Percentiles rank a stretch among this genome's conserved stretches.
These are phyloP conservation scores for Phytophthora tubulina DNA, from an alignment of 352 stramenopile genomes.

Conservation along the genomic window DNA sequence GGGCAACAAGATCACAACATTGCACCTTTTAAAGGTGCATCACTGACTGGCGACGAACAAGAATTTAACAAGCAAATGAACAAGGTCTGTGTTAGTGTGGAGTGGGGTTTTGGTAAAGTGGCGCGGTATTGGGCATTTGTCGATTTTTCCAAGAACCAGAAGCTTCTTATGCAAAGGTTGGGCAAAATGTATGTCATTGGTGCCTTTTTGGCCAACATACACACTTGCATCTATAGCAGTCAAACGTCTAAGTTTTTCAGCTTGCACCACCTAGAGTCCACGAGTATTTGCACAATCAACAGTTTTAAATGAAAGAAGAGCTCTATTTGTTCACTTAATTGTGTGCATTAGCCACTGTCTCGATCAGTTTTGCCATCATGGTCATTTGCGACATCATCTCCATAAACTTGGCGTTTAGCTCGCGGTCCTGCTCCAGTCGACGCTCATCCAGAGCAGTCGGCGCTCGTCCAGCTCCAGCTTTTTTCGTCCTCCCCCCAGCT, in stretches of 20 bases:
- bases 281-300: neutral
- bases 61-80: conserved; percentile 18
- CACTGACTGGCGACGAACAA: conserved; percentile 8
- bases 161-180: neutral
- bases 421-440: neutral
- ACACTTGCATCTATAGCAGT: neutral
- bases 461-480: neutral
- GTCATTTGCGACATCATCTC: neutral
- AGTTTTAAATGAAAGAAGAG: no score
- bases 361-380: neutral
- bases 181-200: conserved; percentile 5
- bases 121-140: conserved; percentile 1
- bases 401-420: neutral
- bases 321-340: neutral
- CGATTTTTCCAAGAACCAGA: conserved; percentile 3
- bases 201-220: neutral
- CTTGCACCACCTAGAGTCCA: no score
- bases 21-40: conserved; percentile 7
- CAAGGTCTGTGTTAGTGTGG: conserved; percentile 8
- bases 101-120: conserved; percentile 3
- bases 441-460: neutral
- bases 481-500: neutral
- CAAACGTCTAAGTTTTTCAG: conserved; percentile 4
- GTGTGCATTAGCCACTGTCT: no score
- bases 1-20: conserved; percentile 8